Conservation (phyloP, 2,329 filamentous ascomycete genomes). For the Xylaria digitata region DNA sequence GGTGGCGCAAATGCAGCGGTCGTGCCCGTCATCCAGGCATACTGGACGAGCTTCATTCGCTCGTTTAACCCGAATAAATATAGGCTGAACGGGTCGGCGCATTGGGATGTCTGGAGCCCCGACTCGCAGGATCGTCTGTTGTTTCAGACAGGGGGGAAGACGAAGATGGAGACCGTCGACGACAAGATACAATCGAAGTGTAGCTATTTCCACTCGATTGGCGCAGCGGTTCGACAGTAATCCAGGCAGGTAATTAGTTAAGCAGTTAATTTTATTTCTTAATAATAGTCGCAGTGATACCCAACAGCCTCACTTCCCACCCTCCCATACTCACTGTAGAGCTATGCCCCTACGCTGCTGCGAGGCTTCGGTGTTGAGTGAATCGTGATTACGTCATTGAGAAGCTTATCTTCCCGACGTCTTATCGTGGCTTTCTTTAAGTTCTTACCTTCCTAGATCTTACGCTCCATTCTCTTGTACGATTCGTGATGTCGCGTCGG, state of each 20-base stretch:
- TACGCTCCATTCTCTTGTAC: not conserved
- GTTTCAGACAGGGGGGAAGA: slow-evolving; percentile 56
- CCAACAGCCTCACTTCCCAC: not conserved
- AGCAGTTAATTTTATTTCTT: not conserved
- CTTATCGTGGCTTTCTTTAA: not conserved
- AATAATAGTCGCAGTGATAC: slow-evolving; percentile 14
- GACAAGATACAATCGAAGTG: slow-evolving; percentile 57
- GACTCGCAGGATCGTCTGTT: slow-evolving; percentile 53
- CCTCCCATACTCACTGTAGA: not conserved
- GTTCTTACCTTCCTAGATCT: not conserved
- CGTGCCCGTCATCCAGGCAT: slow-evolving; percentile 71
- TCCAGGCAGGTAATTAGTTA: not conserved
- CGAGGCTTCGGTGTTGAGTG: not conserved
- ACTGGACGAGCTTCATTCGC: slow-evolving; percentile 80
- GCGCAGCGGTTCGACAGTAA: slow-evolving; percentile 59
- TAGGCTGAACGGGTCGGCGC: slow-evolving; percentile 40
- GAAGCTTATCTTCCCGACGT: not conserved
- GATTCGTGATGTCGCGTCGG: not conserved
- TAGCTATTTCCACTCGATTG: slow-evolving; percentile 62
- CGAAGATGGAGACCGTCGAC: slow-evolving; percentile 58
- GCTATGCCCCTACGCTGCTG: not conserved
- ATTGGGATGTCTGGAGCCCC: slow-evolving; percentile 44
- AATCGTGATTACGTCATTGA: not conserved
- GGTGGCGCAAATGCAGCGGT: slow-evolving; percentile 66
- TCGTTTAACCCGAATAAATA: slow-evolving; percentile 71